phyloP scores from a whole-genome alignment of 2,329 filamentous ascomycete species.

The Annulohypoxylon truncatum region DNA sequence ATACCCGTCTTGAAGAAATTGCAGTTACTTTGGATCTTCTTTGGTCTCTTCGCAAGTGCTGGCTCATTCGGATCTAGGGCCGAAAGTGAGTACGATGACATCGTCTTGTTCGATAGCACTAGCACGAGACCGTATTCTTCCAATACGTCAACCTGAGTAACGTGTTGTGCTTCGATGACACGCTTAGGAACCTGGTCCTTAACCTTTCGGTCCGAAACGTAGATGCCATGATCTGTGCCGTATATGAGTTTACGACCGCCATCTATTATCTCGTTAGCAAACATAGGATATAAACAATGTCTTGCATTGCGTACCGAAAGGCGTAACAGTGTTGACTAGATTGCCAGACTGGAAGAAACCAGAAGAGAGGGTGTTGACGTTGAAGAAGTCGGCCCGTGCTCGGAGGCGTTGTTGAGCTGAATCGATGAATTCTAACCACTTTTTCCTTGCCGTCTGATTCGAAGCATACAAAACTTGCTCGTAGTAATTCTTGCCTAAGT shows the following conservation, averaged over 20 bases:
- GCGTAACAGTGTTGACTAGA: conserved; percentile 93
- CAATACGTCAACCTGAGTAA: conserved; percentile 95
- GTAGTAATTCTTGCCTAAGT: conserved; percentile 95
- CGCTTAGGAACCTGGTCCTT: conserved; percentile 84
- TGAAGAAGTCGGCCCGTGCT: conserved; percentile 92
- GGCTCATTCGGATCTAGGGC: conserved; percentile 88
- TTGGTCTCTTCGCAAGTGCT: conserved; percentile 82
- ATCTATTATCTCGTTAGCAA: conserved; percentile 65
- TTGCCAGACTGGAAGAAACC: conserved; percentile 74
- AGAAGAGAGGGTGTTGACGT: conserved; percentile 70
- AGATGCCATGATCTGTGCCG: conserved; percentile 94
- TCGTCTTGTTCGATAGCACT: conserved; percentile 91
- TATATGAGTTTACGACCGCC: conserved; percentile 94
- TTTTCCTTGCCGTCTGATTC: conserved; percentile 87
- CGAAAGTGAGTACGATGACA: conserved; percentile 88
- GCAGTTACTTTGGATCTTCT: conserved; percentile 96
- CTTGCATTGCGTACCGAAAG: conserved; percentile 74
- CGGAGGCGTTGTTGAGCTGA: conserved; percentile 87
- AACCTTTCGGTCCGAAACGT: conserved; percentile 88
- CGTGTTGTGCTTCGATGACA: conserved; percentile 85
- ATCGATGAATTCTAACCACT: conserved; percentile 97
- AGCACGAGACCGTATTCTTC: conserved; percentile 94
- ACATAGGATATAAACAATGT: neutral
- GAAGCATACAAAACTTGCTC: conserved; percentile 89
- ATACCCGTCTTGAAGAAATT: conserved; percentile 99